Evolutionary conservation across 1,139 yeast genomes (phyloP).

Genomic region (Lizanozyma gosingica): DNA sequence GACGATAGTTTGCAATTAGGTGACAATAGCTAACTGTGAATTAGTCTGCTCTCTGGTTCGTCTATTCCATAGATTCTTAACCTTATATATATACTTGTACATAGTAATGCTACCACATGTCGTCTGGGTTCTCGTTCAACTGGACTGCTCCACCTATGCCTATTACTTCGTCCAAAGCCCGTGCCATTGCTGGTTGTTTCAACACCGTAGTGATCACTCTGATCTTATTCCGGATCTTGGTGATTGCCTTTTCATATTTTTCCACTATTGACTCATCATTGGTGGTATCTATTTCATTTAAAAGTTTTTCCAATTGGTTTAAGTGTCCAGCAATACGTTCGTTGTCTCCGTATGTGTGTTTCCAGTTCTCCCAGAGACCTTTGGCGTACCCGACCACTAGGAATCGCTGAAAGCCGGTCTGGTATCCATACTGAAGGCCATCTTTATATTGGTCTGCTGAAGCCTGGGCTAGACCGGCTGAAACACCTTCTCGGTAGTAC

Average conservation of each 20-base stretch:
- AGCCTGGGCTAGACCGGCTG: constrained; percentile 31
- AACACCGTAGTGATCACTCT: constrained; percentile 19
- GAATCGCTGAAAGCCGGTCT: constrained; percentile 39
- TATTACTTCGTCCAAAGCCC: background rate
- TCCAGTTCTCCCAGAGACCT: constrained; percentile 29
- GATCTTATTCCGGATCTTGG: constrained; percentile 32
- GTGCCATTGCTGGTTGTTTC: background rate
- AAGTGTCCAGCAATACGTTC: background rate
- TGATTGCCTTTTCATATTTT: constrained; percentile 24
- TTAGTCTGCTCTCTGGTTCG: too few relatives aligned
- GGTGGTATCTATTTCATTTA: background rate
- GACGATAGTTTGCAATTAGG: too few relatives aligned
- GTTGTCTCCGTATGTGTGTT: background rate
- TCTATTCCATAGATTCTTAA: too few relatives aligned
- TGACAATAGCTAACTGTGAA: too few relatives aligned
- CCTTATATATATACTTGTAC: background rate
- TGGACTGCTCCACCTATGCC: background rate
- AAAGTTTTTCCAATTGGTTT: background rate
- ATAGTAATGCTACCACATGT: background rate
- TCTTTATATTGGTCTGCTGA: constrained; percentile 27
- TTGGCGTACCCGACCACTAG: constrained; percentile 32
- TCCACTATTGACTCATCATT: constrained; percentile 31
- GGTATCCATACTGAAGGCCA: constrained; percentile 39
- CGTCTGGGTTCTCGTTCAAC: background rate
- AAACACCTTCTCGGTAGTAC: constrained; percentile 27